phyloP scores from a whole-genome alignment of 2,329 filamentous ascomycete species.

The Gliomastix tumulicola region DNA sequence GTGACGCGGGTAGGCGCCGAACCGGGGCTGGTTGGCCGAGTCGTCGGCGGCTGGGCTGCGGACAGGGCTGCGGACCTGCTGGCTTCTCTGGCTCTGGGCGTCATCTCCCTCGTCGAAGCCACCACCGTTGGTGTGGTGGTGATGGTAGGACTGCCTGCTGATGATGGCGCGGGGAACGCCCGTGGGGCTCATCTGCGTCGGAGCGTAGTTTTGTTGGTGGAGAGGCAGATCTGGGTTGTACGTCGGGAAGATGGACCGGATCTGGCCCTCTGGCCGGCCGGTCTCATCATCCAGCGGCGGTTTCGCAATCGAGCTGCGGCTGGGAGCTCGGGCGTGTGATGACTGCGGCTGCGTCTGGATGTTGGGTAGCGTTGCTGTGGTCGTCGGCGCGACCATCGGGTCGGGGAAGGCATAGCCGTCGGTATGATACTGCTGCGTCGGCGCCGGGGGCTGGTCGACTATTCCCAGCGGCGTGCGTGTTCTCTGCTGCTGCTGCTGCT shows the following conservation, averaged over 20 bases:
- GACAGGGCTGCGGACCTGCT: slow-evolving; percentile 10
- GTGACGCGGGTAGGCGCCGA: slow-evolving; percentile 15
- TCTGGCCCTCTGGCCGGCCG: slow-evolving; percentile 16
- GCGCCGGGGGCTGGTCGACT: background rate
- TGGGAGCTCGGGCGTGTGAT: slow-evolving; percentile 27
- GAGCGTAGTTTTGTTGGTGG: slow-evolving; percentile 63
- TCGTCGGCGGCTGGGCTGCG: slow-evolving; percentile 8
- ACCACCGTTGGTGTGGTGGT: background rate
- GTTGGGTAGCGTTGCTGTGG: background rate
- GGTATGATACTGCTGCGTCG: background rate
- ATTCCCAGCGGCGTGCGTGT: background rate
- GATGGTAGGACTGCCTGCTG: slow-evolving; percentile 54
- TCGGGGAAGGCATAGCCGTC: no score
- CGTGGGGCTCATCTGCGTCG: slow-evolving; percentile 56
- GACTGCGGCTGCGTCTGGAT: slow-evolving; percentile 12
- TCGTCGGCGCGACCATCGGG: no score
- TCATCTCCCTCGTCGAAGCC: slow-evolving; percentile 8
- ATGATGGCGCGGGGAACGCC: slow-evolving; percentile 58
- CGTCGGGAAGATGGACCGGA: slow-evolving; percentile 69
- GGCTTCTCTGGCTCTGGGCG: slow-evolving; percentile 7
- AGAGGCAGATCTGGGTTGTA: slow-evolving; percentile 64
- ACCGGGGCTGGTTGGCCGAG: background rate
- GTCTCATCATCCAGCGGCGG: slow-evolving; percentile 31
- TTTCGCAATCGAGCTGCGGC: slow-evolving; percentile 49
- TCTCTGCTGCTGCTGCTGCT: background rate